Conservation (phyloP, 345 rosid genomes). For the Salix suchowensis region DNA sequence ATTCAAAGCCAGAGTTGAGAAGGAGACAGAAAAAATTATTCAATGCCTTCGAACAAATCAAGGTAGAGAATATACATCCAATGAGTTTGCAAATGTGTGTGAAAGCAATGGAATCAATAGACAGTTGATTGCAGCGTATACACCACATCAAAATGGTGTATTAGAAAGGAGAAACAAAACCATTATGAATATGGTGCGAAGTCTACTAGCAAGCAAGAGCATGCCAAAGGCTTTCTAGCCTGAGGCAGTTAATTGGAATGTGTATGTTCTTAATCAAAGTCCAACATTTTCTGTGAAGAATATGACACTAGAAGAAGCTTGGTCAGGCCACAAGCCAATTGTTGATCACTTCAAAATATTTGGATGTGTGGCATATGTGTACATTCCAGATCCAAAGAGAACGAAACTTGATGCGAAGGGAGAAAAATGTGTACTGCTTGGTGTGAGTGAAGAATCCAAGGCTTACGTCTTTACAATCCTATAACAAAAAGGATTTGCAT, state of each 20-base stretch:
- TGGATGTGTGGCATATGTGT: background rate
- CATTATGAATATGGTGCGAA: background rate
- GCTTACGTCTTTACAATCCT: background rate
- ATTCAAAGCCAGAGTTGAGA: background rate
- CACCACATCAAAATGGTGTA: background rate
- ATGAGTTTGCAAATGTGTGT: background rate
- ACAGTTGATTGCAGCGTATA: background rate
- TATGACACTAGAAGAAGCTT: background rate
- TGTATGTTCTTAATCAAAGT: background rate
- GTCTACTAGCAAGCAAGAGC: background rate
- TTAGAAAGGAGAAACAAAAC: background rate
- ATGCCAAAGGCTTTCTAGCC: background rate
- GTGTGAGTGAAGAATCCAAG: background rate
- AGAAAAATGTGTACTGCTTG: background rate
- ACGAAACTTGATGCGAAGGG: background rate
- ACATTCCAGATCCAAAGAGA: background rate
- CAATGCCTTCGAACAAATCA: background rate
- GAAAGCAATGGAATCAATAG: background rate
- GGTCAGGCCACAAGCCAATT: background rate
- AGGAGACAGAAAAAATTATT: background rate
- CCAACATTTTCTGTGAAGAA: background rate
- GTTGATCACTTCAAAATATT: background rate
- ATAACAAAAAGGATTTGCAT: background rate
- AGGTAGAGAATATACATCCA: background rate
- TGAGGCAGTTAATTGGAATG: background rate